Evolutionary conservation across 805 yeast species (phyloP), one percentile per base, ranked within the genome.

Genomic region (Candida caryicola): DNA sequence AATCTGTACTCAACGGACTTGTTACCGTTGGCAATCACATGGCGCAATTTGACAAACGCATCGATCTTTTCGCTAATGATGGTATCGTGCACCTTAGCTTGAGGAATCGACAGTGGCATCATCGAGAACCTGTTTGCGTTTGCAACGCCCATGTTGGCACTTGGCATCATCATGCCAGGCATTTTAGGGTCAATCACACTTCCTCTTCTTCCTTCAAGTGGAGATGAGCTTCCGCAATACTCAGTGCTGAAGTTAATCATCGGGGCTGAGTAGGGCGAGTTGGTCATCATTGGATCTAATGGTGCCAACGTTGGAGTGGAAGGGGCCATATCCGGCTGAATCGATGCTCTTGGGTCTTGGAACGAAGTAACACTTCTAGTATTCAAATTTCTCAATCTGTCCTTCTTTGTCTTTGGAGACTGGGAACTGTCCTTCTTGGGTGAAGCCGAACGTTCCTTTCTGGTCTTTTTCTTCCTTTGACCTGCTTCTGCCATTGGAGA

Each of bases 1-100:
- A 69, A 53, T 25, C 74, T 49, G 47, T 54, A 69, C 42, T 67
- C 73, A 25, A 56, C 51, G 1, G 72, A 52, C 47, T 69, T 69
- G 41, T 66, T 66, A 9, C 74, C 74, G 2, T 66, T 48, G 1
- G 73, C 65, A 33, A 69, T 69, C 14, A 63, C 43, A 14, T 44
- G 36, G 27, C 74, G 57, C 38, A 69, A 55, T 21, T 45, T 51
- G 17, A 56, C 45, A 37, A 68, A 68, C 31, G 62, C 62, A 19
- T 58, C 58, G 33, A 69, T 60, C 44, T 62, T 64, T 28, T 51
- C 50, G 37, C 46, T 53, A 31, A 62, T 55, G 28, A 53, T 52
- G 5, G 51, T 35, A 37, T 64, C 71, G 12, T 41, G 45, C 12
- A 45, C 37, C 41, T 49, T 44, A 21, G 34, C 33, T 13, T 15